Conservation (phyloP, 495 filamentous ascomycete species). For the Lophiostoma macrostomum region DNA sequence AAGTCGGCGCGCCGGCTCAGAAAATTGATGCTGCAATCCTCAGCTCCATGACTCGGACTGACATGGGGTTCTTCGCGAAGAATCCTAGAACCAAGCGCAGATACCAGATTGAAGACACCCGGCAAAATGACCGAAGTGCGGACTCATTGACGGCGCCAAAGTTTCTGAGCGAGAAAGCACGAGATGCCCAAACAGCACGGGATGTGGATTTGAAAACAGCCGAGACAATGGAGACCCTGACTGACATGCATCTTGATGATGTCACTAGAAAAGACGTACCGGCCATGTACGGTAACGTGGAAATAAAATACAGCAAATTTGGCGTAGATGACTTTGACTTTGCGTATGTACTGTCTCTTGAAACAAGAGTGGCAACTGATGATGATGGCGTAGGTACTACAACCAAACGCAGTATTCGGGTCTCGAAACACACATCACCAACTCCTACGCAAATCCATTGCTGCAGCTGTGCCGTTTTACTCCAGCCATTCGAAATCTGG, state of each 20-base stretch:
- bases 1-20: slow-evolving; percentile 76
- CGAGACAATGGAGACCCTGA: slow-evolving; percentile 60
- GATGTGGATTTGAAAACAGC: slow-evolving; percentile 49
- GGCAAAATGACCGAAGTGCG: slow-evolving; percentile 50
- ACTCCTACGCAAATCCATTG: slow-evolving; percentile 92
- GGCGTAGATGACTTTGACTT: slow-evolving; percentile 98
- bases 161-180: slow-evolving; percentile 88
- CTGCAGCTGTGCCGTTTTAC: slow-evolving; percentile 90
- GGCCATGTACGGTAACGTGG: slow-evolving; percentile 79
- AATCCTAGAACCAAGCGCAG: slow-evolving; percentile 71
- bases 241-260: slow-evolving; percentile 36
- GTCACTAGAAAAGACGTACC: slow-evolving; percentile 69
- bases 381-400: slow-evolving; percentile 62
- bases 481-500: slow-evolving; percentile 80
- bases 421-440: slow-evolving; percentile 90
- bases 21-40: slow-evolving; percentile 73
- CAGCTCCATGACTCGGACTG: slow-evolving; percentile 61
- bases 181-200: slow-evolving; percentile 54
- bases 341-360: slow-evolving; percentile 52
- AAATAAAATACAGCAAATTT: slow-evolving; percentile 97
- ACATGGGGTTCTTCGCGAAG: slow-evolving; percentile 69
- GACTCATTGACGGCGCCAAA: slow-evolving; percentile 65
- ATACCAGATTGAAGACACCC: slow-evolving; percentile 80
- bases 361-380: not conserved
- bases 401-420: slow-evolving; percentile 90